phyloP scores from a whole-genome alignment of 495 filamentous ascomycete species.

The Bathelium albidoporum region DNA sequence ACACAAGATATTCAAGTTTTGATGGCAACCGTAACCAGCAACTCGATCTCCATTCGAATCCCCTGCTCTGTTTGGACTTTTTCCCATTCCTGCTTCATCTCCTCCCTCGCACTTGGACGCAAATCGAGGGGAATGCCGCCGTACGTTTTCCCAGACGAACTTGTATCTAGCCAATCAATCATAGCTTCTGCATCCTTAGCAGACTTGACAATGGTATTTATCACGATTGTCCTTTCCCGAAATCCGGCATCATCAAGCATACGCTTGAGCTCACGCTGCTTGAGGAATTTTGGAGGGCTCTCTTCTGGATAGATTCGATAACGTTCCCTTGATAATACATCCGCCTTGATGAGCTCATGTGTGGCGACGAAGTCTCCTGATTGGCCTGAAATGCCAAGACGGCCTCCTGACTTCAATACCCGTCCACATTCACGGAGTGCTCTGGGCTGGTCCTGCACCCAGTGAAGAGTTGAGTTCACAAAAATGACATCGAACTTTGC shows the following conservation, averaged over 20 bases:
- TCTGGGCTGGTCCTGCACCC: background rate
- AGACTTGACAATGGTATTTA: constrained; percentile 3
- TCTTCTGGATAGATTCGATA: background rate
- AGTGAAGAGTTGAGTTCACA: background rate
- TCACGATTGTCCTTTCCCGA: background rate
- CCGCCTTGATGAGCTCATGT: background rate
- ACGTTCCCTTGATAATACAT: background rate
- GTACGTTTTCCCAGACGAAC: constrained; percentile 8
- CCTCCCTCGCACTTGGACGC: background rate
- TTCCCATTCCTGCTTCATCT: constrained; percentile 6
- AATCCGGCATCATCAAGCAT: background rate
- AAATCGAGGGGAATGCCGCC: constrained; percentile 6
- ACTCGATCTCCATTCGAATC: background rate
- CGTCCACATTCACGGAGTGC: background rate
- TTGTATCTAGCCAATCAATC: constrained; percentile 8
- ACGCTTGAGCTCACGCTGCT: background rate
- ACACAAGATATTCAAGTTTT: background rate
- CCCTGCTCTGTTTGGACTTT: background rate
- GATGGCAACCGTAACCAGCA: background rate
- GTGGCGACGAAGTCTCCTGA: background rate
- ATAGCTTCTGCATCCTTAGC: constrained; percentile 6
- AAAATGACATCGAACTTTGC: background rate
- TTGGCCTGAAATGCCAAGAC: background rate
- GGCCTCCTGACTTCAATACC: background rate
- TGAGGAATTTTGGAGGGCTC: background rate